These are phyloP conservation scores for Aspergillus glaucus DNA, from an alignment of 2,329 filamentous ascomycete genomes.

Conservation along the genomic window DNA sequence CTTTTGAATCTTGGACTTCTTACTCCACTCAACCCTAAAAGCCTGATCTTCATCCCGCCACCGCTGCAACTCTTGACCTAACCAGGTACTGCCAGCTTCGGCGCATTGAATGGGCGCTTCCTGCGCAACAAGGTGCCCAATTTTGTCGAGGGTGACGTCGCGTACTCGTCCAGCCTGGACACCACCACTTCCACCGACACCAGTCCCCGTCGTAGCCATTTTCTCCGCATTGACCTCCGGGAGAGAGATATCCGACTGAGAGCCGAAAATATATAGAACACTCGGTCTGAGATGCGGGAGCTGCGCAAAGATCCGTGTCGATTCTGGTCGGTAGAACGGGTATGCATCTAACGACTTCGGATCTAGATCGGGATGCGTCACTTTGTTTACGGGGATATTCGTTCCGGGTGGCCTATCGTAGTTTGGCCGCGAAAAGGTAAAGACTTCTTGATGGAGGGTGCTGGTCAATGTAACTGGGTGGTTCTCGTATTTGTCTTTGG, in stretches of 20 bases:
- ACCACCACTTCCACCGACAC: constrained; percentile 41
- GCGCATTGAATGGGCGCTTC: constrained; percentile 66
- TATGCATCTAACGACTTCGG: constrained; percentile 21
- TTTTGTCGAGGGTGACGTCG: constrained; percentile 56
- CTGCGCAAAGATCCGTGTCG: constrained; percentile 30
- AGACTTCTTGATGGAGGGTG: constrained; percentile 79
- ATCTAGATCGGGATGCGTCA: constrained; percentile 43
- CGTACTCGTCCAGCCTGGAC: constrained; percentile 64
- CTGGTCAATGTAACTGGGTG: constrained; percentile 65
- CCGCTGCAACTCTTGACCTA: constrained; percentile 50
- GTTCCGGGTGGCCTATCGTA: constrained; percentile 54
- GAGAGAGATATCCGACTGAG: constrained; percentile 35
- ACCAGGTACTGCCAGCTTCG: constrained; percentile 50
- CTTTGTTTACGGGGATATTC: constrained; percentile 30
- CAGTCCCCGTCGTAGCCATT: constrained; percentile 33
- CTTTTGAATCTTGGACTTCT: constrained; percentile 48
- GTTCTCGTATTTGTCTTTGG: constrained; percentile 3
- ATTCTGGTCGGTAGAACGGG: constrained; percentile 43
- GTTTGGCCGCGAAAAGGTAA: constrained; percentile 43
- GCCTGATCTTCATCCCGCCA: constrained; percentile 54
- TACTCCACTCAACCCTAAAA: constrained; percentile 51
- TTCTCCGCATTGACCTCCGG: constrained; percentile 37
- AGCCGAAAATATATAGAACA: constrained; percentile 42
- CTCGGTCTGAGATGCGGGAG: constrained; percentile 41
- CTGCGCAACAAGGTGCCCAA: constrained; percentile 79